Percentiles rank a stretch among this genome's conserved stretches.
These are phyloP conservation scores for Prunus davidiana DNA, from an alignment of 306 rosid species.

Conservation along the genomic window DNA sequence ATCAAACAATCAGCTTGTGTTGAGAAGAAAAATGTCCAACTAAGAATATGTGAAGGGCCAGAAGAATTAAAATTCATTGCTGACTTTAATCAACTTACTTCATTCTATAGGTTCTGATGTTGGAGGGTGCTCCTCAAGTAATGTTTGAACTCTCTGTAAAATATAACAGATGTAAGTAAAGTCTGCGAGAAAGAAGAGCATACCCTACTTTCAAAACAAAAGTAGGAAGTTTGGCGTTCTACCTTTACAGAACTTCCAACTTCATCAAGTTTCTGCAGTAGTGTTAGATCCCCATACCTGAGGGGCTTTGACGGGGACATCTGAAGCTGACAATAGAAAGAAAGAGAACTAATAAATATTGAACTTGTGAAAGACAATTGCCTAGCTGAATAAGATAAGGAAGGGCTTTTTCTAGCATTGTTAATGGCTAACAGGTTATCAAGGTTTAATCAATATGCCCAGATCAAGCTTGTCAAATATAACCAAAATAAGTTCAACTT, in stretches of 20 bases:
- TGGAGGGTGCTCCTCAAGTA: constrained; percentile 62
- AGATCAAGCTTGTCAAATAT: not conserved
- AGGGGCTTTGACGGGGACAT: constrained; percentile 62
- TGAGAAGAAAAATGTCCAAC: not conserved
- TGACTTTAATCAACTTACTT: constrained; percentile 31
- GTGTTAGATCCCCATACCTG: constrained; percentile 51
- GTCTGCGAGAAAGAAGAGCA: constrained; percentile 17
- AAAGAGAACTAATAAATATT: not conserved
- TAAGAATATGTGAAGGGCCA: not conserved
- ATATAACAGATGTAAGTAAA: constrained; percentile 20
- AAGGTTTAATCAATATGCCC: not conserved
- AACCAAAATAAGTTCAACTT: not conserved
- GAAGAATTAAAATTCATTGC: constrained; percentile 1
- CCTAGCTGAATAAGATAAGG: not conserved
- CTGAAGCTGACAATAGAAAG: constrained; percentile 30
- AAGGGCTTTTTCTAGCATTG: not conserved
- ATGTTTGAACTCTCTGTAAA: constrained; percentile 70
- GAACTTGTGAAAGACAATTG: not conserved
- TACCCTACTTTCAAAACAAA: not conserved
- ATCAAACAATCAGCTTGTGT: not conserved
- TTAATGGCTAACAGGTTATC: not conserved
- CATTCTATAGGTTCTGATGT: constrained; percentile 43
- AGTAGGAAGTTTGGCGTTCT: constrained; percentile 13
- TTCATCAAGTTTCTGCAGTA: constrained; percentile 87
- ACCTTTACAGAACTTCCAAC: constrained; percentile 91